Evolutionary conservation across 768 basidiomycete species (phyloP).

Genomic region (Pleurotus platypus): DNA sequence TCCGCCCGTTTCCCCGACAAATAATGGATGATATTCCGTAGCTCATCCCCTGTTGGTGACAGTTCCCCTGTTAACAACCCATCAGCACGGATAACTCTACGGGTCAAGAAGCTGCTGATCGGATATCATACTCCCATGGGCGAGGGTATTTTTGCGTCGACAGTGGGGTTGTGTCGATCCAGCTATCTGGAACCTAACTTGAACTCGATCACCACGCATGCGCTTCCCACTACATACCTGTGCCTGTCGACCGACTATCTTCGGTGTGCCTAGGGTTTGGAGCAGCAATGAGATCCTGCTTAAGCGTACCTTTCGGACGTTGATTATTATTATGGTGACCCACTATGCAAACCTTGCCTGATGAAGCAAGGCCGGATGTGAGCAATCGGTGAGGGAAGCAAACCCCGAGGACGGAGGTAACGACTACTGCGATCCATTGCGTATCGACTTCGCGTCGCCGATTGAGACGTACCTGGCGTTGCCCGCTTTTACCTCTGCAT

Average conservation of each 20-base stretch:
- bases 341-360: too few species aligned
- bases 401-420: too few species aligned
- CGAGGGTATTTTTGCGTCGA: background rate
- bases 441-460: too few species aligned
- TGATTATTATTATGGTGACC: too few species aligned
- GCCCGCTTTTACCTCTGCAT: too few species aligned
- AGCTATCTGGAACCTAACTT: background rate
- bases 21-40: conserved; percentile 7
- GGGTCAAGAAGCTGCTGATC: conserved; percentile 9
- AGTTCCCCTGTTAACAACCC: conserved; percentile 6
- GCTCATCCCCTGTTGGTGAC: conserved; percentile 2
- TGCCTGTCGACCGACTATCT: background rate
- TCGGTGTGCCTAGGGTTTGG: background rate
- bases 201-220: background rate
- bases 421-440: too few species aligned
- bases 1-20: conserved; percentile 7
- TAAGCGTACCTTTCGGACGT: too few species aligned
- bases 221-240: background rate
- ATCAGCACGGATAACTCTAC: conserved; percentile 6
- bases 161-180: conserved; percentile 5
- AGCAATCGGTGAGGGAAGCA: too few species aligned
- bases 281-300: too few species aligned
- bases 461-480: too few species aligned
- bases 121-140: conserved; percentile 6
- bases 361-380: too few species aligned